Conservation (phyloP, 2,329 filamentous ascomycete species). For the Septoria petroselini region DNA sequence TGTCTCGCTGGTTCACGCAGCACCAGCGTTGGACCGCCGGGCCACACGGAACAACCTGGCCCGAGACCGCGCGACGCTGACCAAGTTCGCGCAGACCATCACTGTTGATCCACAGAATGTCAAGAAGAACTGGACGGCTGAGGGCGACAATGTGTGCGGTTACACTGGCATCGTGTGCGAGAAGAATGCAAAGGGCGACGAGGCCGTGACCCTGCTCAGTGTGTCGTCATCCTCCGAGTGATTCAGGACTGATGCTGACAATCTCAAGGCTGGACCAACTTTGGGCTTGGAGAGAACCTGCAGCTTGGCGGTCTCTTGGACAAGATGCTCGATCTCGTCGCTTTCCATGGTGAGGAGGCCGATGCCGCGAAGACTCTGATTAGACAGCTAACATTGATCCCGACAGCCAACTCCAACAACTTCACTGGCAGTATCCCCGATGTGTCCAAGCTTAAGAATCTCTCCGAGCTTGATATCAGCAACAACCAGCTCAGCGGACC, state of each 20-base stretch:
- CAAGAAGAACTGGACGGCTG: conserved; percentile 9
- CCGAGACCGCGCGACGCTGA: conserved; percentile 13
- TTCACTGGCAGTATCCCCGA: conserved; percentile 19
- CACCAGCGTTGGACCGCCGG: background rate
- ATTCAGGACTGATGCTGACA: too few relatives aligned
- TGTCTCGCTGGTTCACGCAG: conserved; percentile 4
- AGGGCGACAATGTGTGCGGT: conserved; percentile 15
- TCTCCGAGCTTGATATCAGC: conserved; percentile 20
- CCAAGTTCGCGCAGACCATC: conserved; percentile 17
- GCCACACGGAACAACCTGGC: conserved; percentile 4
- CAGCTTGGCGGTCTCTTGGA: conserved; percentile 10
- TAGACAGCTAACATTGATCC: too few relatives aligned
- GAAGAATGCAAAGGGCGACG: conserved; percentile 6
- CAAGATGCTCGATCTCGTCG: conserved; percentile 14
- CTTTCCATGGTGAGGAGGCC: conserved; percentile 14
- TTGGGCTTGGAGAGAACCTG: conserved; percentile 8
- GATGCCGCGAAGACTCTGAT: too few relatives aligned
- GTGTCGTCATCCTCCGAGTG: background rate
- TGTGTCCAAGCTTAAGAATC: conserved; percentile 11
- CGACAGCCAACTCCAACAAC: conserved; percentile 15
- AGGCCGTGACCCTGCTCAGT: conserved; percentile 4
- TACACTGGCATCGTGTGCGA: conserved; percentile 12
- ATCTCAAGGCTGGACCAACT: conserved; percentile 9
- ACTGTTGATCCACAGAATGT: conserved; percentile 14
- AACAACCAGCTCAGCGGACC: conserved; percentile 13